Base-by-base conservation (phyloP, 495 filamentous ascomycete genomes). In the Annulohypoxylon stygium region DNA sequence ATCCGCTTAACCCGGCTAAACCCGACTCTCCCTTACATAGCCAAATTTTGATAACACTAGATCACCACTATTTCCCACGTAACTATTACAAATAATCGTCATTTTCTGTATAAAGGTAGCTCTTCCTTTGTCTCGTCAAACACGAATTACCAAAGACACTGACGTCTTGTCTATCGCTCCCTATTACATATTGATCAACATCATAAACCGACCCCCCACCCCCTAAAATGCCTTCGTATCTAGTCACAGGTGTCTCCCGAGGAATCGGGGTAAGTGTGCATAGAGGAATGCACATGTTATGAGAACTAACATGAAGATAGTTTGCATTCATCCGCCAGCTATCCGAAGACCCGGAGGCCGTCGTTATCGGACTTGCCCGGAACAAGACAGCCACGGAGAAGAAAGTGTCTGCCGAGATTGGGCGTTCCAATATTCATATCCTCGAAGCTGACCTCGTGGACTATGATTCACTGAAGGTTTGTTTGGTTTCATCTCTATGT, bases 401-500 rank as follows among this genome's bases (percentile, higher is more conserved):
- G 20, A 81, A 78, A 57, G 74, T 81, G 16, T 62, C 41, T 65
- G 77, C 81, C 43, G 70, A 81, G 64, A 65, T 81, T 11, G 63
- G 69, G 33, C 79, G 81, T 6, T 43, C 78, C 50, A 87, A 86
- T 30, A 75, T 88, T 9, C 78, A 87, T 36, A 73, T 84, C 34
- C 65, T 88, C 45, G 76, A 81, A 4, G 71, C 84, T 18, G 87
- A 90, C 65, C 74, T 87, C 4, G 79, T 71, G 1, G 77, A 86
- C 58, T 76, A 82, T 48, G 64, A 74, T 1, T 82, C 81, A 43
- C 71, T 88, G 8, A 77, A 81, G 70, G 81, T 80, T 57, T 12
- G 60, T 11, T 53, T 23, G 20, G 20, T 23, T 23, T 23, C 37
- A 30, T 33, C 36, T 9, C 14, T 39, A 11, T 14, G 10, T 39